These are phyloP conservation scores for Cytospora chrysosperma DNA, from an alignment of 2,329 filamentous ascomycete genomes.

Conservation along the genomic window DNA sequence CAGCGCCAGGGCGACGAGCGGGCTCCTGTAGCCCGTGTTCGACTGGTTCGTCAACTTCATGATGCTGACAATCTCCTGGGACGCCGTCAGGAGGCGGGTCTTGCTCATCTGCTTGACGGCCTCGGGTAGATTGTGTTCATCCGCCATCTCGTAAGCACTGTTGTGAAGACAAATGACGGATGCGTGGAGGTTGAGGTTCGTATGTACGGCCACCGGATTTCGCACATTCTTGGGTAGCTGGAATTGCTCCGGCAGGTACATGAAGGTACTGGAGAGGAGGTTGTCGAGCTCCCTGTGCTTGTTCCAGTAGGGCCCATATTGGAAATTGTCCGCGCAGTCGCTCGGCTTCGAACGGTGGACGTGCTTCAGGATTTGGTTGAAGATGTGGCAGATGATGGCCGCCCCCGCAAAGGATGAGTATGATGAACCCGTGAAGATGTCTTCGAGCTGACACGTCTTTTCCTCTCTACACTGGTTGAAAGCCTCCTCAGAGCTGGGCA, in stretches of 20 bases:
- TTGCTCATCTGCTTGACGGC: constrained; percentile 69
- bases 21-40: constrained; percentile 66
- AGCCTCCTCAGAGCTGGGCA: constrained; percentile 78
- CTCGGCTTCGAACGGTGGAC: constrained; percentile 69
- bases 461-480: constrained; percentile 67
- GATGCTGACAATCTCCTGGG: constrained; percentile 80
- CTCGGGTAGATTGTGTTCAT: constrained; percentile 65
- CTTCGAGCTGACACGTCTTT: constrained; percentile 60
- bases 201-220: constrained; percentile 73
- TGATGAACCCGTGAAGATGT: constrained; percentile 59
- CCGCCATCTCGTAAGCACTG: constrained; percentile 79
- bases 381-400: constrained; percentile 72
- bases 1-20: constrained; percentile 77
- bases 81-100: constrained; percentile 72
- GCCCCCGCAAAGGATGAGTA: constrained; percentile 73
- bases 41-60: constrained; percentile 76
- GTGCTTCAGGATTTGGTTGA: constrained; percentile 79
- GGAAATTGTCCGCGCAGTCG: constrained; percentile 72
- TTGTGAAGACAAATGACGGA: constrained; percentile 87
- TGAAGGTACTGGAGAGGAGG: constrained; percentile 71
- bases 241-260: constrained; percentile 74
- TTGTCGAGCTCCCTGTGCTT: constrained; percentile 82
- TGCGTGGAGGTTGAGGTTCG: constrained; percentile 86
- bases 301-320: constrained; percentile 78
- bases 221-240: constrained; percentile 67